Base-by-base conservation (phyloP, 1,139 yeast species). In the Kluyveromyces marxianus region DNA sequence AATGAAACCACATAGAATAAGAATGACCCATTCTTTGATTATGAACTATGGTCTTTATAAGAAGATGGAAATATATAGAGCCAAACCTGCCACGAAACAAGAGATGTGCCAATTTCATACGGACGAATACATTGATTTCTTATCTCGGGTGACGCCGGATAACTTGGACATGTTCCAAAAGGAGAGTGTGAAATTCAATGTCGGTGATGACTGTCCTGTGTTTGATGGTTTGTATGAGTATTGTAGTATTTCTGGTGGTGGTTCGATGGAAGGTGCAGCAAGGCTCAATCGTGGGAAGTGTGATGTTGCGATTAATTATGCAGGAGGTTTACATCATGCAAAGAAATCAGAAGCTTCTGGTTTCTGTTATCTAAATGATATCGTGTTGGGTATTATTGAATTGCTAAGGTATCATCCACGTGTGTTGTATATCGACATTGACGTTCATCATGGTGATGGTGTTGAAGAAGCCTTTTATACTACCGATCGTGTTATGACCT, bases 41-140 rank as follows among this genome's bases (percentile, higher is more conserved):
- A 92, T 92, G 97, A 92, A 92, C 70, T 92, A 92, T 64, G 98
- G 97, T 2, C 75, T 92, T 50, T 90, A 92, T 71, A 88, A 90
- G 68, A 86, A 90, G 69, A 92, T 92, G 97, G 97, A 92, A 67
- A 90, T 92, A 46, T 90, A 90, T 66, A 69, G 95, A 46, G 97
- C 97, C 42, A 92, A 92, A 66, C 97, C 98, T 0, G 98, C 98
- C 37, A 90, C 98, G 30, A 86, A 89, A 63, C 97, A 90, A 67
- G 98, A 92, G 63, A 90, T 92, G 97, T 89, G 97, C 60, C 97
- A 92, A 68, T 90, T 92, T 66, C 98, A 92, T 65, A 89, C 97
- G 3, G 97, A 92, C 68, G 97, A 92, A 65, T 92, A 92, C 65
- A 86, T 92, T 54, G 97, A 92, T 67, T 92, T 92, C 63, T 71